phyloP scores from a whole-genome alignment of 1,139 yeast species.

The Eremothecium cymbalariae region DNA sequence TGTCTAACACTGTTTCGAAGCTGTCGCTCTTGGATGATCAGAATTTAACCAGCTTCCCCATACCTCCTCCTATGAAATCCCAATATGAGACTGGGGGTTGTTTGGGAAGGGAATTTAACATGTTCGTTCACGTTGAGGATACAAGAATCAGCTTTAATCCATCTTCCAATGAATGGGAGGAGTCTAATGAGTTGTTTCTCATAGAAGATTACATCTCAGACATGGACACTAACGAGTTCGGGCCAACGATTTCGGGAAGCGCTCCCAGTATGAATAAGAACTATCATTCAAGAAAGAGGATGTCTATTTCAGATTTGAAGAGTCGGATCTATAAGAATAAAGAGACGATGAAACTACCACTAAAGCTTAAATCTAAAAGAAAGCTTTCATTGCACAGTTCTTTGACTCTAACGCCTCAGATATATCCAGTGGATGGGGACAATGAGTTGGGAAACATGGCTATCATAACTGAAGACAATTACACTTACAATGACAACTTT shows the following conservation, averaged over 20 bases:
- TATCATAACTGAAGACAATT: conserved; percentile 6
- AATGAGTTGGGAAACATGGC: conserved; percentile 7
- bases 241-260: background rate
- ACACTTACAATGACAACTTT: background rate
- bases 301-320: conserved; percentile 26
- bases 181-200: conserved; percentile 12
- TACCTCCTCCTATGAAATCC: conserved; percentile 22
- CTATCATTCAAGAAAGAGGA: conserved; percentile 17
- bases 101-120: conserved; percentile 18
- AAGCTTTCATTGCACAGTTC: conserved; percentile 9
- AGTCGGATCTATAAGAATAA: conserved; percentile 17
- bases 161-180: conserved; percentile 7
- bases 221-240: conserved; percentile 6
- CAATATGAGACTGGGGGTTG: conserved; percentile 12
- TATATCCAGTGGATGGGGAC: conserved; percentile 5
- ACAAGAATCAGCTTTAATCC: conserved; percentile 22
- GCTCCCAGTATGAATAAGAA: conserved; percentile 3
- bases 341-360: conserved; percentile 16
- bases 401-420: conserved; percentile 6
- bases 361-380: conserved; percentile 15
- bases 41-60: conserved; percentile 26
- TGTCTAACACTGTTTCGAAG: conserved; percentile 22
- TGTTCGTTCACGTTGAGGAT: conserved; percentile 18
- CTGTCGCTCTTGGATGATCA: conserved; percentile 27
- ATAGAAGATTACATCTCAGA: conserved; percentile 26